Evolutionary conservation across 148 eudicot genomes (phyloP), one percentile per base, ranked within the genome.

Genomic region (Nepenthes gracilis): DNA sequence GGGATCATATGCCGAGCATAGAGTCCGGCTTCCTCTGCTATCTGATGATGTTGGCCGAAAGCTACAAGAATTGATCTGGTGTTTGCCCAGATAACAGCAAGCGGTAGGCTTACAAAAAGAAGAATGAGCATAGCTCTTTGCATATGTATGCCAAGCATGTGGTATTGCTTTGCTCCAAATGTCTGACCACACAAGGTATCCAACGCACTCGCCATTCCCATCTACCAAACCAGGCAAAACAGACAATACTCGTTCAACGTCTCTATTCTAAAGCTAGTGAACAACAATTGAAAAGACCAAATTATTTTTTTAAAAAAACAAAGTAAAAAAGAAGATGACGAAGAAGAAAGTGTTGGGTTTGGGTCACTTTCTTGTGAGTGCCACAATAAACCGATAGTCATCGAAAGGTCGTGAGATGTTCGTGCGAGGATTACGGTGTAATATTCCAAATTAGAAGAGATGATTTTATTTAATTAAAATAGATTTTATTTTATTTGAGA

Each of bases 131-230:
- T 43, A 6, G 68, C 68, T 45, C 61, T 45, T 35, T 65, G 68
- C 53, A 57, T 36, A 54, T 65, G 68, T 55, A 65, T 65, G 55
- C 68, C 61, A 15, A 65, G 53, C 68, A 65, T 65, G 23, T 35
- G 68, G 40, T 65, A 65, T 15, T 65, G 68, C 54, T 57, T 65
- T 35, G 68, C 68, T 45, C 68, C 68, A 57, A 32, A 65, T 35
- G 61, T 43, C 61, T 65, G 68, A 34, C 68, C 68, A 48, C 68
- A 65, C 40, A 57, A 55, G 40, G 68, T 65, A 35, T 65, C 68
- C 11, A 65, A 40, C 34, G 68, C 68, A 57, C 60, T 57, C 12
- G 68, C 68, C 68, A 65, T 65, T 14, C 68, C 68, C 54, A 65
- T 43, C 68, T 65, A 36, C 12, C 47, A 63, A 40, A 33, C 33